Percentiles rank a stretch among this genome's conserved stretches.
Evolutionary conservation across 257 asterid species (phyloP).

Genomic region (Solanum medicagineum): DNA sequence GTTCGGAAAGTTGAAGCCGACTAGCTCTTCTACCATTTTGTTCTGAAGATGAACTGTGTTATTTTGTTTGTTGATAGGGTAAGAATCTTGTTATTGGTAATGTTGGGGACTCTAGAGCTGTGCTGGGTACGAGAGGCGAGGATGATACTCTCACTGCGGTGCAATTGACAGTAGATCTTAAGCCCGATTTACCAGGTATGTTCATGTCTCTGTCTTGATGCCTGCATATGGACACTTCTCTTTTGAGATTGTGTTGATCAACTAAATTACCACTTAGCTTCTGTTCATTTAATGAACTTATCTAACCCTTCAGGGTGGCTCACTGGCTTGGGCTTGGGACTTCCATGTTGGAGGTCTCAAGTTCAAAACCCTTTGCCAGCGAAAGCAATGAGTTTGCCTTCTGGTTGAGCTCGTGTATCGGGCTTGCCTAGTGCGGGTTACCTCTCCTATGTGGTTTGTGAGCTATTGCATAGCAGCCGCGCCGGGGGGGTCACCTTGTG

Average conservation of each 20-base stretch:
- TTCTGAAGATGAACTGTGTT: background rate
- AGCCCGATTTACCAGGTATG: conserved; percentile 66
- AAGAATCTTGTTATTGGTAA: conserved; percentile 59
- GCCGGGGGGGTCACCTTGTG: no score
- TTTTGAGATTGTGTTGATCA: background rate
- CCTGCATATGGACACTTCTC: background rate
- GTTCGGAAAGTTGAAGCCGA: background rate
- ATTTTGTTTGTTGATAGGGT: conserved; percentile 27
- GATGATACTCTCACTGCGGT: conserved; percentile 32
- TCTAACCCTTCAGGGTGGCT: no score
- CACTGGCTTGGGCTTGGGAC: no score
- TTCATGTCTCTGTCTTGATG: background rate
- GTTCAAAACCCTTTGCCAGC: no score
- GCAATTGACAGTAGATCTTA: conserved; percentile 73
- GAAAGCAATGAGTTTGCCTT: no score
- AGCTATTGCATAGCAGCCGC: no score
- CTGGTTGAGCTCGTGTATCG: no score
- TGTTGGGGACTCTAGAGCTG: conserved; percentile 71
- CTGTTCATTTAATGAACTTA: background rate
- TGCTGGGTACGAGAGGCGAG: conserved; percentile 49
- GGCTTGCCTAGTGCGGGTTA: no score
- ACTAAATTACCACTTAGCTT: background rate
- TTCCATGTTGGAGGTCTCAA: no score
- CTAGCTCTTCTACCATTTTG: background rate
- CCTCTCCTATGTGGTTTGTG: no score